These are phyloP conservation scores for Penicillium italicum DNA, from an alignment of 2,329 filamentous ascomycete species.

Conservation along the genomic window DNA sequence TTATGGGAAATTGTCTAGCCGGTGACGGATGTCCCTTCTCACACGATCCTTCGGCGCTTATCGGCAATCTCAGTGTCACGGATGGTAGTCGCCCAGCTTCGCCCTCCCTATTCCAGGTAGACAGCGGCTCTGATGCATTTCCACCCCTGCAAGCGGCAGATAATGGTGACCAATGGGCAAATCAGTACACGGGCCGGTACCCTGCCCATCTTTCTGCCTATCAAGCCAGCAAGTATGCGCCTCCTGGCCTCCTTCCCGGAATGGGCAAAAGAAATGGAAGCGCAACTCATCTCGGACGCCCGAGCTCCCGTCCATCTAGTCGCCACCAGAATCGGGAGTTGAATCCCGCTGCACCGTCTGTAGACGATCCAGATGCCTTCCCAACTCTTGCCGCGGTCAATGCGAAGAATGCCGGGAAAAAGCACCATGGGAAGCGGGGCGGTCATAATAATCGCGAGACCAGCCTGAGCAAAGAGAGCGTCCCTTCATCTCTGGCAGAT, in stretches of 20 bases:
- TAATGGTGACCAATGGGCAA: conserved; percentile 57
- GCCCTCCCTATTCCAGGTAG: conserved; percentile 66
- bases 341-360: conserved; percentile 66
- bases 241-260: conserved; percentile 29
- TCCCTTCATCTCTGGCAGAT: conserved; percentile 79
- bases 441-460: conserved; percentile 61
- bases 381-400: conserved; percentile 77
- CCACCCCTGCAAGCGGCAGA: conserved; percentile 66
- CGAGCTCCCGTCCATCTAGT: conserved; percentile 79
- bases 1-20: conserved; percentile 91
- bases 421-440: conserved; percentile 87
- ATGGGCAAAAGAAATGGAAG: conserved; percentile 44
- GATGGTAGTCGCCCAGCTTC: conserved; percentile 47
- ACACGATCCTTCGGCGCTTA: conserved; percentile 83
- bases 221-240: conserved; percentile 47
- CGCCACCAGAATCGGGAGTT: conserved; percentile 66
- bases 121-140: conserved; percentile 75
- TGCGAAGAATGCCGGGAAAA: conserved; percentile 70
- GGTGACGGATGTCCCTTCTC: conserved; percentile 95
- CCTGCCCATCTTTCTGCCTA: conserved; percentile 42
- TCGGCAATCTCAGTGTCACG: conserved; percentile 75
- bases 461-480: conserved; percentile 62
- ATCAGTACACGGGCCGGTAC: conserved; percentile 45
- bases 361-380: conserved; percentile 95
- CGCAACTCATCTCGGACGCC: conserved; percentile 57